Base-by-base conservation (phyloP, 1,284 basidiomycete species). In the Xanthoconium separans region DNA sequence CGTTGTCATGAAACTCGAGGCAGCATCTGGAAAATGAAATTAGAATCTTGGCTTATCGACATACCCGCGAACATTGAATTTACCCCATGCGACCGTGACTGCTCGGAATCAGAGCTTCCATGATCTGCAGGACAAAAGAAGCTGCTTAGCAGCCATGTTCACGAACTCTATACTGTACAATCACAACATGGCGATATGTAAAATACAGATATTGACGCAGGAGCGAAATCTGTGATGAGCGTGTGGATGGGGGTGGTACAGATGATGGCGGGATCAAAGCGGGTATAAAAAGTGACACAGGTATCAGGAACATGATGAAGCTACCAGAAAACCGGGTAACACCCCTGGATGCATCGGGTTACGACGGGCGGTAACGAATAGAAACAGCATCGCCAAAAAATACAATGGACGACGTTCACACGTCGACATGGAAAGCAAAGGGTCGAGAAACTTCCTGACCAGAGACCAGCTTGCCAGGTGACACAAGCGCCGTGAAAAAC, bases 221-320 rank as follows among this genome's bases (percentile, higher is more conserved):
- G 6, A 54, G 52, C 54, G 49, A 52, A 50, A 57, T 56, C 55
- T 57, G 60, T 53, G 61, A 59, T 56, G 65, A 54, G 46, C 50
- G 55, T 64, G 56, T 56, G 55, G 47, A 49, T 56, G 57, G 50
- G 47, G 48, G 65, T 66, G 55, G 50, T 69, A 69, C 65, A 69
- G 30, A 65, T 66, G 66, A 57, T 55, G 61, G 50, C 40, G 57
- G 66, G 54, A 48, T 24, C 22, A 46, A 29, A 47, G 63, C 59
- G 66, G 65, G 65, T 67, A 67, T 67, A 65, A 44, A 51, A 55
- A 47, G 47, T 47, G 64, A 55, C 63, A 69, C 61, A 67, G 65
- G 65, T 67, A 67, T 67, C 60, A 69, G 63, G 65, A 54, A 65
- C 63, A 60, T 15, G 56, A 56, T 30, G 45, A 54, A 47, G 53